Percentiles rank a stretch among this genome's conserved stretches.
Conservation (phyloP, 1,284 basidiomycete species). For the Puccinia brachypodii region DNA sequence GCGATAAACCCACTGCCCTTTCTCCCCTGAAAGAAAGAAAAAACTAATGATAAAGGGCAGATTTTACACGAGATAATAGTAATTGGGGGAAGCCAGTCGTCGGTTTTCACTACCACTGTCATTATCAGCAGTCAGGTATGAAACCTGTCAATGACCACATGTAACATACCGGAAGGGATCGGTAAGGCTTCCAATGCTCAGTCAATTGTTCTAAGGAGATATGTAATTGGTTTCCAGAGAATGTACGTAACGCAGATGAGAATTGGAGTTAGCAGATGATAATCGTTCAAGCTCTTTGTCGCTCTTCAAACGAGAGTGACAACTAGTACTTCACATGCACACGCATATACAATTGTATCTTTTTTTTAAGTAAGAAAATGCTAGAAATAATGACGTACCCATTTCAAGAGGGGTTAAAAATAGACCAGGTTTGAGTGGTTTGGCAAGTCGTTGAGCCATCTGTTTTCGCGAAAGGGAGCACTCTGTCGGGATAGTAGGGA, state of each 20-base stretch:
- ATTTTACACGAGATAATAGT: too few species aligned
- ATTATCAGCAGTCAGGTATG: constrained; percentile 8
- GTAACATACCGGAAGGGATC: constrained; percentile 36
- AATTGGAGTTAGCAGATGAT: too few species aligned
- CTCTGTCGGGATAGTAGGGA: neutral
- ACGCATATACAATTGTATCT: neutral
- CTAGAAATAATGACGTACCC: neutral
- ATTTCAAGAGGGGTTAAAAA: constrained; percentile 33
- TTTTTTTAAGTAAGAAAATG: neutral
- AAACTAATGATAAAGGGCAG: too few species aligned
- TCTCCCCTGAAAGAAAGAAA: too few species aligned
- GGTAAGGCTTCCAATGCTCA: constrained; percentile 30
- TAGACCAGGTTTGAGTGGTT: constrained; percentile 36
- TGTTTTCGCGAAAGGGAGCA: neutral
- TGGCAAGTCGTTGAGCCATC: neutral
- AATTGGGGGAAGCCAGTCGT: too few species aligned
- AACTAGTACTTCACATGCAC: neutral
- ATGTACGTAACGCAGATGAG: neutral
- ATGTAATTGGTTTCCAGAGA: neutral
- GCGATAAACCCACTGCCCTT: too few species aligned
- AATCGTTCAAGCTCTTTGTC: too few species aligned
- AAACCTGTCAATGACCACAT: constrained; percentile 33
- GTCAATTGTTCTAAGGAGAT: constrained; percentile 20
- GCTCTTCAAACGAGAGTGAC: neutral
- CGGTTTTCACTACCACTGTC: too few species aligned